Base-by-base conservation (phyloP, 768 basidiomycete genomes). In the Tulasnella sp. region DNA sequence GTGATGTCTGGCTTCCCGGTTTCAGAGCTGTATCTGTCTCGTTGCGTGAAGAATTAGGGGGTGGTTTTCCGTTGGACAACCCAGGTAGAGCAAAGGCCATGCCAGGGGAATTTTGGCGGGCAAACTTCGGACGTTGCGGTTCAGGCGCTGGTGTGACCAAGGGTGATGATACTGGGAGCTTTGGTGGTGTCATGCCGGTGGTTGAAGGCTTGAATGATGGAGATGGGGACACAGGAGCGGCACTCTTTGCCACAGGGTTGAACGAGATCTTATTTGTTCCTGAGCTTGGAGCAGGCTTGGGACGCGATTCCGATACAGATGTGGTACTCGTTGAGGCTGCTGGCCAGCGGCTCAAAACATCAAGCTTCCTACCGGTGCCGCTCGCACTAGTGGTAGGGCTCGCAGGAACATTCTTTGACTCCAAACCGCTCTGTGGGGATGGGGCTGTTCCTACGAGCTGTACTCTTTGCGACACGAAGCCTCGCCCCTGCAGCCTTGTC, bases 381-480 rank as follows among this genome's bases (percentile, higher is more conserved):
- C 34, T 15, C 7, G 34, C 5, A 38, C 34, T 38, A 15, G 34
- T 5, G 15, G 7, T 60, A 10, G 44, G 45, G 51, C 51, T 32
- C 32, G 49, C 26, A 23, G 49, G 8, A 30, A 26, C 51, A 32
- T 32, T 52, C 29, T 52, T 52, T 29, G 29, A 29, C 38, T 19
- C 26, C 8, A 29, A 52, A n/a, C 29, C 19, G 29, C 21, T 34
- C 5, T 29, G 51, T 52, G 21, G 3, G 4, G 27, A 3, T 32
- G 29, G 51, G n/a, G 32, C 15, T 15, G 38, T 41, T 27, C 17
- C 78, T 73, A 65, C 80, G 87, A 49, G 77, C 83, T 85, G 83
- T 32, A 92, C 84, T 74, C 88, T 82, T 63, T 78, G 87, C 70
- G 87, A 84, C 2, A 92, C 89, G 67, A 92, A 90, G 3, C 89